Evolutionary conservation across 257 asterid species (phyloP).

Genomic region (Anisodus acutangulus): DNA sequence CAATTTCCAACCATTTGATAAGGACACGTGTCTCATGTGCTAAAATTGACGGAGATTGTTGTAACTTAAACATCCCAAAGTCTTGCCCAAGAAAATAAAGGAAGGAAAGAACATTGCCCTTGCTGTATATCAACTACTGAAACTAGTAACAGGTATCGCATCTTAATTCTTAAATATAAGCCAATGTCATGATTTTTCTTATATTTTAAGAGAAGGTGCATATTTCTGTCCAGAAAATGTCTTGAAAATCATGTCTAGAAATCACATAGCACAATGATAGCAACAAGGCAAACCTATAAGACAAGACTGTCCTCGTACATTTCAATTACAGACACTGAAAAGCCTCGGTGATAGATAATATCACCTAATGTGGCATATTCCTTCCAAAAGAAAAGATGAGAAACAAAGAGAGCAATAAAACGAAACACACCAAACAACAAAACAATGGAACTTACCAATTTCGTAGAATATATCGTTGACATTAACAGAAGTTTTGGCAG

Average conservation of each 20-base stretch:
- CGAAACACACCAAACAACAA: neutral
- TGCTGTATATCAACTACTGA: neutral
- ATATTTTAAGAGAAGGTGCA: neutral
- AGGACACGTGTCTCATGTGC: neutral
- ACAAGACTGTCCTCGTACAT: neutral
- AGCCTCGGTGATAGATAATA: neutral
- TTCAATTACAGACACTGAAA: neutral
- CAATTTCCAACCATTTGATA: conserved; percentile 15
- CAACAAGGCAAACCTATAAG: neutral
- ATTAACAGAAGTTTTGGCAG: conserved; percentile 79
- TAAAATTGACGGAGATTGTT: too few relatives aligned
- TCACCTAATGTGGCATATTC: neutral
- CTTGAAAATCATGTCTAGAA: neutral
- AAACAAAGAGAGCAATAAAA: neutral
- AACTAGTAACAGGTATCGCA: too few relatives aligned
- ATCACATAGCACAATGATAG: neutral
- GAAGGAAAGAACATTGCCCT: neutral
- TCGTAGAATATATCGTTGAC: conserved; percentile 74
- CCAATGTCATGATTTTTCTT: neutral
- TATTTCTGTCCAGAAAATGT: neutral
- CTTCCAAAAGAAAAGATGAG: neutral
- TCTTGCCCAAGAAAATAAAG: neutral
- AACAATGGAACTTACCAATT: conserved; percentile 50
- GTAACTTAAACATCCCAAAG: conserved; percentile 3
- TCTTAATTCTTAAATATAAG: neutral